A percentile compares a stretch with the other conserved stretches of the same genome.
These are phyloP conservation scores for Abrus precatorius DNA, from an alignment of 306 rosid species.

Conservation along the genomic window DNA sequence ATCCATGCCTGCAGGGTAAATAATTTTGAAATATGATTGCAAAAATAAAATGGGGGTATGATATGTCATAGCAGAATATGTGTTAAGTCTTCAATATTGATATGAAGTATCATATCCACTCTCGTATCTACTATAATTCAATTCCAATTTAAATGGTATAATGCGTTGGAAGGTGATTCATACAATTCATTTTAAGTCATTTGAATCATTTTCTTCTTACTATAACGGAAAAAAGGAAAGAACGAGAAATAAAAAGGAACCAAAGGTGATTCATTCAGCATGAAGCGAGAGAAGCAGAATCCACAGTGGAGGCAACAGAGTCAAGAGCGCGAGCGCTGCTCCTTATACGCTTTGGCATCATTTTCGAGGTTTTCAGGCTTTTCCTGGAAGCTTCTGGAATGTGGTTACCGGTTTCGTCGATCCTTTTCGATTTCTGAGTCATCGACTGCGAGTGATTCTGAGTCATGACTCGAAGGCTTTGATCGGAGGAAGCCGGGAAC, in stretches of 20 bases:
- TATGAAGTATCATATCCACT: background rate
- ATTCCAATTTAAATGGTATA: constrained; percentile 19
- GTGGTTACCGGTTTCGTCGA: background rate
- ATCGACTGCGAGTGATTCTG: constrained; percentile 25
- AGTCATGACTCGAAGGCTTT: constrained; percentile 16
- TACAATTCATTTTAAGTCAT: background rate
- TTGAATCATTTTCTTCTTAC: background rate
- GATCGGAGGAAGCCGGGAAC: constrained; percentile 37
- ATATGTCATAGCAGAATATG: too few species aligned
- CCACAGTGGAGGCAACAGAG: constrained; percentile 44
- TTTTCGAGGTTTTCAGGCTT: constrained; percentile 25
- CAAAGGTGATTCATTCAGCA: constrained; percentile 43
- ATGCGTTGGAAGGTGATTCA: background rate
- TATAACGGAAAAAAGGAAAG: background rate
- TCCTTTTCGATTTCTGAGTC: background rate
- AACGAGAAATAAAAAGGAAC: background rate
- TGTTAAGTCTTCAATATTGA: background rate
- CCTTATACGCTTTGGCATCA: constrained; percentile 57
- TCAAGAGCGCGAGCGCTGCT: constrained; percentile 8
- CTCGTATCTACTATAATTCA: constrained; percentile 10
- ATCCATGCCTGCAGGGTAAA: background rate
- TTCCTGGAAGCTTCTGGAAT: constrained; percentile 4
- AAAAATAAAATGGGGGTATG: background rate
- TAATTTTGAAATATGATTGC: background rate
- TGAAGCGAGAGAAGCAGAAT: constrained; percentile 58